Evolutionary conservation across 2,329 filamentous ascomycete genomes (phyloP), one percentile per base, ranked within the genome.

Genomic region (Diaporthe velutina): DNA sequence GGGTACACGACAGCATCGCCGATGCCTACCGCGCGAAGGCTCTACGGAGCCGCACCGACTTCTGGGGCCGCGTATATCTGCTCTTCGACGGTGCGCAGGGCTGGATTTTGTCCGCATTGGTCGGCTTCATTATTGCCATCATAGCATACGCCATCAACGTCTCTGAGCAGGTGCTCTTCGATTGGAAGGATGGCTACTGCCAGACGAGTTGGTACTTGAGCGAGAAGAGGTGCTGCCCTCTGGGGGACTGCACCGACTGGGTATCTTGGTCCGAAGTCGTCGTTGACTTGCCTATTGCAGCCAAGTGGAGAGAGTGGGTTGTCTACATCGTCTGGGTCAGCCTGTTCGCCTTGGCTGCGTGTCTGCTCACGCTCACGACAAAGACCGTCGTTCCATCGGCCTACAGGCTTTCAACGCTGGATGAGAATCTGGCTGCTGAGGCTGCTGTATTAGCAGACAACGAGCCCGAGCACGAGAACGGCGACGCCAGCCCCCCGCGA

Each of bases 1-100:
- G 97, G 97, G 96, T 99, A 0, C 96, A 98, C 82, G 97, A 99
- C 83, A 96, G 94, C 82, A 98, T 99, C 78, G 95, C 95, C 80
- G 97, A 98, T 84, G 95, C 96, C 13, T 95, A 95, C 79, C 94
- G 97, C 35, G 92, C 97, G 67, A 97, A 97, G 82, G 92, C 92
- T 71, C 88, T 99, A 52, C 91, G 95, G 67, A 92, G 90, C 79
- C 90, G 95, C 66, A 97, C 93, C 82, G 97, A 96, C 84, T 89
- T 98, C 76, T 92, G 93, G 81, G 96, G 96, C n/a, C 92, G 94
- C 64, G 78, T 98, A 19, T 86, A 91, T 60, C 90, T 94, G 1
- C 89, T 94, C 80, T 94, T 97, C 75, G 97, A 99, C 81, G 94
- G 94, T 67, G 92, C 93, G 5, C 96, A 98, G 84, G 97, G 96